Base-by-base conservation (phyloP, 2,329 filamentous ascomycete species). In the Ophiostoma populinum region DNA sequence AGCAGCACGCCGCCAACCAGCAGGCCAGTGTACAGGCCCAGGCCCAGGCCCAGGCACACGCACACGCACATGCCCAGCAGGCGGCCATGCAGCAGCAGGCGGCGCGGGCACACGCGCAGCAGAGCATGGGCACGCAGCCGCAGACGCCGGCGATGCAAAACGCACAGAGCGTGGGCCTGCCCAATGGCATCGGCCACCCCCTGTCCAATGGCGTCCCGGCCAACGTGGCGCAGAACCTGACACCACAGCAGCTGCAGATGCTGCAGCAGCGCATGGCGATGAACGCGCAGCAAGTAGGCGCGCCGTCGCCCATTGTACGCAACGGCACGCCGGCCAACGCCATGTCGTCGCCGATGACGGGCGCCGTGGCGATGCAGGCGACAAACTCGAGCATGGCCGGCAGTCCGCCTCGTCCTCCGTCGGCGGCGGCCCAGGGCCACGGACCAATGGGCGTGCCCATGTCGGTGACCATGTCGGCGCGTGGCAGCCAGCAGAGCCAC, bases 361-460 rank as follows among this genome's bases (percentile, higher is more conserved):
- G 61, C 28, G 65, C 65, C 24, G 66, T 67, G 18, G 57, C 69
- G 1, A 78, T 79, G 73, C 70, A 75, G 42, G 63, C 65, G 24
- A 72, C 70, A 19, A 70, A 67, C 32, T 79, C 76, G 2, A 75
- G 65, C 45, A 75, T 80, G 62, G 74, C 72, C 15, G 70, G 62
- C 34, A 81, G 75, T 46, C 77, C 77, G 18, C 61, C 72, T 13
- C 62, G 76, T 29, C 74, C 77, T 12, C 58, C 74, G 1, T 80
- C 76, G 12, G 72, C 74, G 12, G 72, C 74, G 5, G 70, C 72
- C 4, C 73, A 75, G 41, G 68, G 63, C 35, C 65, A 66, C 36
- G 50, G 55, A 2, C 59, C 65, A 0, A 72, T 74, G 61, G 59
- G 62, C 6, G 70, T 62, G 0, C 65, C 70, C 4, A 72, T 74